phyloP scores from a whole-genome alignment of 2,329 filamentous ascomycete genomes.

The Chlorencoelia australis region DNA sequence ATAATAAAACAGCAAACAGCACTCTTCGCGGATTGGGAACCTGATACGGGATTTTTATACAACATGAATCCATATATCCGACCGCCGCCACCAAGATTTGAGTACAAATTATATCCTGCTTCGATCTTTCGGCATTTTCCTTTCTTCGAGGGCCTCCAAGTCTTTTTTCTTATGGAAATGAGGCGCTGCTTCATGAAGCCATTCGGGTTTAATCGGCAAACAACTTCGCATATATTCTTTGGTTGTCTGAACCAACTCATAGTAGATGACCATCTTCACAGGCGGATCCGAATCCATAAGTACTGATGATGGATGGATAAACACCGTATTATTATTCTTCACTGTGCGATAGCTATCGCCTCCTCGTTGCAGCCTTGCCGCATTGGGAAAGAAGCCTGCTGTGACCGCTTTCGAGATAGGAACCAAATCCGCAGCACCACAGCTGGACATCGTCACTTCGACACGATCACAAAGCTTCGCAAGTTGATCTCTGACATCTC shows the following conservation, averaged over 20 bases:
- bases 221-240: slow-evolving; percentile 91
- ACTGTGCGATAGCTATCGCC: slow-evolving; percentile 86
- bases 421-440: slow-evolving; percentile 59
- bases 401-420: slow-evolving; percentile 84
- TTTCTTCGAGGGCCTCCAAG: slow-evolving; percentile 70
- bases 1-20: too few species aligned
- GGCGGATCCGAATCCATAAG: slow-evolving; percentile 69
- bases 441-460: slow-evolving; percentile 64
- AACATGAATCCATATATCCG: too few species aligned
- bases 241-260: slow-evolving; percentile 69
- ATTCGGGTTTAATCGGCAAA: slow-evolving; percentile 74
- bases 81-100: too few species aligned
- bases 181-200: slow-evolving; percentile 82
- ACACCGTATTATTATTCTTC: slow-evolving; percentile 81
- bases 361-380: slow-evolving; percentile 69
- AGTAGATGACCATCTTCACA: slow-evolving; percentile 76
- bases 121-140: slow-evolving; percentile 54
- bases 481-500: slow-evolving; percentile 88
- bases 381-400: slow-evolving; percentile 90
- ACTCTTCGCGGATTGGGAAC: too few species aligned
- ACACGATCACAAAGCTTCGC: slow-evolving; percentile 88
- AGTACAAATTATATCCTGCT: too few species aligned
- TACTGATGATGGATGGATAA: slow-evolving; percentile 81
- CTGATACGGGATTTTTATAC: too few species aligned
- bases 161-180: slow-evolving; percentile 94